phyloP scores from a whole-genome alignment of 768 basidiomycete genomes.

The Neoboletus subvelutipes region DNA sequence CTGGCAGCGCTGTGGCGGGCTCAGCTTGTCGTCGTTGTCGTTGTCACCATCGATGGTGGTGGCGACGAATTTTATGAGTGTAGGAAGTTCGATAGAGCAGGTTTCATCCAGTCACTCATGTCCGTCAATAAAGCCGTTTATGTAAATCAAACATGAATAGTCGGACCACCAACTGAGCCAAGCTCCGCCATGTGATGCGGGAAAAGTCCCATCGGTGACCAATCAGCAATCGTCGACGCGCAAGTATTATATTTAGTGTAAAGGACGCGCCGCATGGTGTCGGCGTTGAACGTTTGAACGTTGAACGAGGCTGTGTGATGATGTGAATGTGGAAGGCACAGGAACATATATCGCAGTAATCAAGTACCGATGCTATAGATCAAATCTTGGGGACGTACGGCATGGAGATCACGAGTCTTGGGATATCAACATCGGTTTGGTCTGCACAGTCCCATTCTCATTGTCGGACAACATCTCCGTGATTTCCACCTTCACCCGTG shows the following conservation, averaged over 20 bases:
- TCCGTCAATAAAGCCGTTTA: not conserved
- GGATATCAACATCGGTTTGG: not conserved
- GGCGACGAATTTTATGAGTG: not conserved
- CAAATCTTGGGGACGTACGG: not conserved
- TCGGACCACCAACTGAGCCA: too few species aligned
- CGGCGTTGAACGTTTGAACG: too few species aligned
- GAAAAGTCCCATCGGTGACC: not conserved
- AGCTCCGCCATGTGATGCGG: not conserved
- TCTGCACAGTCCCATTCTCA: not conserved
- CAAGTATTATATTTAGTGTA: not conserved
- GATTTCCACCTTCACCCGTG: not conserved
- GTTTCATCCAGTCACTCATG: not conserved
- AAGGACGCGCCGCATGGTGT: not conserved
- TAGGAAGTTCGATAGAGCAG: not conserved
- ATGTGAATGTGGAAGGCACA: too few species aligned
- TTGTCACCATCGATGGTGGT: not conserved
- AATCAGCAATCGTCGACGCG: not conserved
- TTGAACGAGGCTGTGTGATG: too few species aligned
- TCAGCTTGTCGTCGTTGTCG: not conserved
- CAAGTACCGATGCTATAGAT: not conserved
- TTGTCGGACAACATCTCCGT: not conserved
- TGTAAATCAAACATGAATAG: not conserved
- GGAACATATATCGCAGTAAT: not conserved
- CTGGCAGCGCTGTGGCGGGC: too few species aligned
- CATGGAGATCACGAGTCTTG: not conserved